Conservation (phyloP, 148 eudicot genomes). For the Hydrangea macrophylla region DNA sequence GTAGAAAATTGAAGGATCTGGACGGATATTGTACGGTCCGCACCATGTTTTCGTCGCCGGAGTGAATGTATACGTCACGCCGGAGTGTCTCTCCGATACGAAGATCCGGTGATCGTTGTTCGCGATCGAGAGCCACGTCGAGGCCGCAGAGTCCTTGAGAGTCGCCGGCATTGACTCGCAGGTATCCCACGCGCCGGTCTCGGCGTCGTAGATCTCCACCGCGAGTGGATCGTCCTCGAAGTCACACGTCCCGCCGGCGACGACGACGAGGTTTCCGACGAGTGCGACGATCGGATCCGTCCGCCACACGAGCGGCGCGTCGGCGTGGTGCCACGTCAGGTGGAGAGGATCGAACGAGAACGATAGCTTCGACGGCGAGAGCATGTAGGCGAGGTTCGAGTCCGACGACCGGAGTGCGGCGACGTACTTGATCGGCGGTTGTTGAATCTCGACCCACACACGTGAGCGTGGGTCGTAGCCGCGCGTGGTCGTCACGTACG, state of each 20-base stretch:
- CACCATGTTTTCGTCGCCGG: slow-evolving; percentile 41
- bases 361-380: slow-evolving; percentile 29
- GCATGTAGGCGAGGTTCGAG: slow-evolving; percentile 37
- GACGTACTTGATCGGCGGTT: slow-evolving; percentile 10
- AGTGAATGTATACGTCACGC: slow-evolving; percentile 37
- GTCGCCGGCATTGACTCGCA: slow-evolving; percentile 50
- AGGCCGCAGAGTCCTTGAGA: slow-evolving; percentile 44
- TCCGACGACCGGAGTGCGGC: slow-evolving; percentile 35
- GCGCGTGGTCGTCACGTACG: slow-evolving; percentile 19
- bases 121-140: slow-evolving; percentile 61
- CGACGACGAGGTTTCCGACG: slow-evolving; percentile 40
- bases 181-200: slow-evolving; percentile 38
- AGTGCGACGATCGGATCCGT: slow-evolving; percentile 56
- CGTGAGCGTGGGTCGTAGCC: slow-evolving; percentile 64
- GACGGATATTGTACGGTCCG: slow-evolving; percentile 38
- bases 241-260: slow-evolving; percentile 53
- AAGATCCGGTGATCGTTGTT: slow-evolving; percentile 23
- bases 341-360: slow-evolving; percentile 58
- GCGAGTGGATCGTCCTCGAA: slow-evolving; percentile 50
- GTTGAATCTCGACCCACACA: slow-evolving; percentile 37
- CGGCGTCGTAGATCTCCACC: slow-evolving; percentile 52
- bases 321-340: slow-evolving; percentile 39
- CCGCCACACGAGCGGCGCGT: slow-evolving; percentile 46
- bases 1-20: slow-evolving; percentile 31
- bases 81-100: slow-evolving; percentile 47